Evolutionary conservation across 2,329 filamentous ascomycete species (phyloP), one percentile per base, ranked within the genome.

Genomic region (Colletotrichum tofieldiae): DNA sequence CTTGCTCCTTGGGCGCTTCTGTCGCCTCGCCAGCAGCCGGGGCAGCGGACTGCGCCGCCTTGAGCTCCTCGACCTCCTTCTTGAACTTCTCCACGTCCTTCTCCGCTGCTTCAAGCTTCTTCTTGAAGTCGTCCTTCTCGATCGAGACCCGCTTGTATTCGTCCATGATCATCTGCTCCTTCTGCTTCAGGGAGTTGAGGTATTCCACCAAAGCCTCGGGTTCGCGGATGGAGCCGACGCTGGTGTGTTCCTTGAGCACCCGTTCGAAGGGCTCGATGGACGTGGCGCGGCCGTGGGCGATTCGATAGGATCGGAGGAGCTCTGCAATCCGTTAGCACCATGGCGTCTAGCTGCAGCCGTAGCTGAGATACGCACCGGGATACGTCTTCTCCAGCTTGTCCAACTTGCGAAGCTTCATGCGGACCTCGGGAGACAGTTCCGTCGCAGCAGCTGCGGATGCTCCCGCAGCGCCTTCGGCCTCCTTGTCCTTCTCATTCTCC

Each of bases 201-300:
- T 98, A 99, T 82, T 98, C 96, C 8, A 95, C 89, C 43, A 99
- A 86, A 2, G 95, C 93, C 65, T 91, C 90, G 0, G 96, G 94
- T 72, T 99, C 96, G 76, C 87, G 88, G 77, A 99, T 98, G 20
- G 94, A 96, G 5, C 94, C 93, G 45, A 98, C 85, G 2, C 96
- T 96, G 0, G 96, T 99, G 77, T 97, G 94, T 80, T 99, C 96
- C 77, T 94, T 94, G 9, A 99, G 87, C 0, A 93, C 92, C 66
- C 94, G 92, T 83, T 99, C 96, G 80, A 99, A 99, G 0, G 94
- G 93, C 79, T 98, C 96, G 78, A 98, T 97, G 3, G 93, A 91
- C 16, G 93, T 91, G 52, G 95, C 94, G 63, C 95, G 92, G 69
- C 93, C 91, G 84, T 99, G 96, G 23, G 96, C 96, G 75, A 95